These are phyloP conservation scores for Zalerion maritima DNA, from an alignment of 495 filamentous ascomycete genomes.

Conservation along the genomic window DNA sequence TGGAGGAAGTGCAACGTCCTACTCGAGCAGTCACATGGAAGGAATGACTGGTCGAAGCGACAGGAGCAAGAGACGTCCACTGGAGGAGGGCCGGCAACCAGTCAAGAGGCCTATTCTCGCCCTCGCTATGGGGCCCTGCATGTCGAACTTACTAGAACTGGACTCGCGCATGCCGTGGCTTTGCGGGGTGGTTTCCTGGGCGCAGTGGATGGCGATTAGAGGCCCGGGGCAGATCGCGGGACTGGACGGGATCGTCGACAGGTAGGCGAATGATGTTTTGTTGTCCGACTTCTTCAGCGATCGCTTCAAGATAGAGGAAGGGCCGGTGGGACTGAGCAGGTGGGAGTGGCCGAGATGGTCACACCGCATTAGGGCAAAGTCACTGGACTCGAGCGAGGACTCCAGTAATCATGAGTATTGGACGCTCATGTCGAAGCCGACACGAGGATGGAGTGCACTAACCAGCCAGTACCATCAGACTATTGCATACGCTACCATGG, in stretches of 20 bases:
- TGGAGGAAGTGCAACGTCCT: conserved; percentile 1
- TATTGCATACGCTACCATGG: no score
- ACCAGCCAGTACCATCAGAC: no score
- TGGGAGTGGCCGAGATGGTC: conserved; percentile 17
- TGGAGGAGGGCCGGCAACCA: conserved; percentile 12
- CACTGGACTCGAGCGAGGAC: conserved; percentile 23
- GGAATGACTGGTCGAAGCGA: conserved; percentile 7
- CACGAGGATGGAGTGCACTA: no score
- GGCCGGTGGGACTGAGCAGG: no score
- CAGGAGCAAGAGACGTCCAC: background rate
- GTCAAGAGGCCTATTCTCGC: conserved; percentile 53
- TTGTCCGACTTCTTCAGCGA: no score
- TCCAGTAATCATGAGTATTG: no score
- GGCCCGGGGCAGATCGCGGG: conserved; percentile 61
- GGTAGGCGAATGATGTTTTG: conserved; percentile 50
- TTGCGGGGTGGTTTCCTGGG: conserved; percentile 49
- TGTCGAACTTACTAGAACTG: conserved; percentile 53
- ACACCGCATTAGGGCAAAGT: conserved; percentile 24
- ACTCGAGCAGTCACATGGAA: conserved; percentile 7
- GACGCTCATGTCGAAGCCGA: no score
- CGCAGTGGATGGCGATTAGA: conserved; percentile 53
- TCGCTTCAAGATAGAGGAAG: no score
- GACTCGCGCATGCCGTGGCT: conserved; percentile 78
- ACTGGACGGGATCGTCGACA: conserved; percentile 68
- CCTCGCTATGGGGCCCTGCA: conserved; percentile 59